A percentile compares a stretch with the other conserved stretches of the same genome.
Conservation (phyloP, 2,329 filamentous ascomycete genomes). For the Fusarium heterosporum region DNA sequence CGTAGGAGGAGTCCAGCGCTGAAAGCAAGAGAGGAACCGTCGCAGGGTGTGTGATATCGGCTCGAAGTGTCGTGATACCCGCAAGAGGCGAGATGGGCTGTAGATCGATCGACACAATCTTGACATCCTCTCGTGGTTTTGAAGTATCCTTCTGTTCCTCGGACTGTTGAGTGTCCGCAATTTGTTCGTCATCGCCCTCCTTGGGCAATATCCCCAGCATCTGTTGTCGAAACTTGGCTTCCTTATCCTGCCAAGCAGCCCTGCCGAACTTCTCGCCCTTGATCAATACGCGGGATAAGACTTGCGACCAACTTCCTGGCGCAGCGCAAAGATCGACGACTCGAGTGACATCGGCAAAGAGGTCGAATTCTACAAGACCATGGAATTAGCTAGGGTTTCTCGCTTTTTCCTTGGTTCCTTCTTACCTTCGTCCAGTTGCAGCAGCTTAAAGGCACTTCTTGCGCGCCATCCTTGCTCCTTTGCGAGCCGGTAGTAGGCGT, state of each 20-base stretch:
- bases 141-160: conserved; percentile 47
- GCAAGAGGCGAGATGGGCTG: conserved; percentile 95
- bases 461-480: conserved; percentile 99
- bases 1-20: conserved; percentile 81
- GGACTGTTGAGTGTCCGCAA: conserved; percentile 21
- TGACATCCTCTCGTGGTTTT: conserved; percentile 75
- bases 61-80: conserved; percentile 90
- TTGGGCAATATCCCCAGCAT: conserved; percentile 66
- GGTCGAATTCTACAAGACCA: conserved; percentile 79
- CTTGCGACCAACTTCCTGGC: conserved; percentile 97
- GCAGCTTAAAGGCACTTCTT: conserved; percentile 93
- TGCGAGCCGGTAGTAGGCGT: conserved; percentile 96
- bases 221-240: conserved; percentile 72
- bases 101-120: conserved; percentile 94
- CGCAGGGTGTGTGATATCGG: conserved; percentile 96
- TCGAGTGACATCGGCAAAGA: conserved; percentile 89
- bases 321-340: conserved; percentile 97
- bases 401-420: not conserved
- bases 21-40: conserved; percentile 90
- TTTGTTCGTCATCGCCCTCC: conserved; percentile 39
- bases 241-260: conserved; percentile 86
- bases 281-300: conserved; percentile 91
- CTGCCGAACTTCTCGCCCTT: conserved; percentile 92
- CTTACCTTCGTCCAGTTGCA: conserved; percentile 87
- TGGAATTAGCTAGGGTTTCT: conserved; percentile 17